Evolutionary conservation across 768 basidiomycete species (phyloP).

Genomic region (Mycena vulgaris): DNA sequence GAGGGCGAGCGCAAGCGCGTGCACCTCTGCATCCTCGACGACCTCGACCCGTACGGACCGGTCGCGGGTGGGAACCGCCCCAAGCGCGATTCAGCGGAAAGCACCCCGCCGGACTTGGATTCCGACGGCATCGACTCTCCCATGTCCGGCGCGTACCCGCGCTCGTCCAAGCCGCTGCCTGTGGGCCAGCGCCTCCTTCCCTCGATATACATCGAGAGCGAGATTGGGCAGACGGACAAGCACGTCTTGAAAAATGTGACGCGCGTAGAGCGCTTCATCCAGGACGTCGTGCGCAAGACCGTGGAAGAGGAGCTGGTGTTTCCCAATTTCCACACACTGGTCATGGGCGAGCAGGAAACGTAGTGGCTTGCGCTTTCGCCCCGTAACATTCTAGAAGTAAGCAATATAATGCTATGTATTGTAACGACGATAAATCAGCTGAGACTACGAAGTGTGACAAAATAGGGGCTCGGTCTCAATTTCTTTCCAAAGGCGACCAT

Average conservation of each 20-base stretch:
- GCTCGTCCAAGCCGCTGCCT: slow-evolving; percentile 77
- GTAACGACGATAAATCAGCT: slow-evolving; percentile 15
- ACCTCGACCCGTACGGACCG: slow-evolving; percentile 88
- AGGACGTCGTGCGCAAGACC: slow-evolving; percentile 95
- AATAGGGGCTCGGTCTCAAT: too few species aligned
- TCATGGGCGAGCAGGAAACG: slow-evolving; percentile 64
- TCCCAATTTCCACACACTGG: slow-evolving; percentile 92
- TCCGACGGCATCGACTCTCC: slow-evolving; percentile 53
- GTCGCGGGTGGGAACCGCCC: slow-evolving; percentile 61
- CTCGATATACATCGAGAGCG: slow-evolving; percentile 93
- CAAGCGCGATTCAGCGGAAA: slow-evolving; percentile 64
- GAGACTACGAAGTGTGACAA: too few species aligned
- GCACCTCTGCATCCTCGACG: slow-evolving; percentile 92
- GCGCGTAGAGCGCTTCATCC: slow-evolving; percentile 94
- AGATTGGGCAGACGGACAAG: slow-evolving; percentile 96
- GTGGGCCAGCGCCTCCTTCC: slow-evolving; percentile 89
- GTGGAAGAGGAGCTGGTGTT: slow-evolving; percentile 97
- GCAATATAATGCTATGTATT: slow-evolving; percentile 27
- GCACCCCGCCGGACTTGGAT: slow-evolving; percentile 75
- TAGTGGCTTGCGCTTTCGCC: neutral
- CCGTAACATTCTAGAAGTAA: slow-evolving; percentile 11
- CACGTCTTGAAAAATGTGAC: slow-evolving; percentile 97
- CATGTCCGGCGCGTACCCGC: slow-evolving; percentile 51
- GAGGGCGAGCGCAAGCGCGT: slow-evolving; percentile 86
- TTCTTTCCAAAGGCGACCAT: too few species aligned